Percentiles rank a stretch among this genome's conserved stretches.
These are phyloP conservation scores for Mytilinidion resinicola DNA, from an alignment of 495 filamentous ascomycete genomes.

Conservation along the genomic window DNA sequence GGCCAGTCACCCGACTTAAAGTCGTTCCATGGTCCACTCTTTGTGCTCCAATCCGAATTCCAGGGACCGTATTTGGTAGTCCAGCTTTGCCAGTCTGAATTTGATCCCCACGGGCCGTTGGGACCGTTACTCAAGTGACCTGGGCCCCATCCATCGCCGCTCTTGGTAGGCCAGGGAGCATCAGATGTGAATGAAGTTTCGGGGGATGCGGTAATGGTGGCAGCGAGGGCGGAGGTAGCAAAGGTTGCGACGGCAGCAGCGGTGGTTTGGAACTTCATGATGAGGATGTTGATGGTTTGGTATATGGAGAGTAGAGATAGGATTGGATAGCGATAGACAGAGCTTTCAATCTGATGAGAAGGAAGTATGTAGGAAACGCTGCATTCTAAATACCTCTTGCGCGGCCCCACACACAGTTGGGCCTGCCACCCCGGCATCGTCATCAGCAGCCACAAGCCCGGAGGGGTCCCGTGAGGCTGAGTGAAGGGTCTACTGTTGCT, in stretches of 20 bases:
- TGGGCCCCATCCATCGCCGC: slow-evolving; percentile 8
- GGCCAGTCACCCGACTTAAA: not conserved
- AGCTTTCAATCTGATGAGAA: too few species aligned
- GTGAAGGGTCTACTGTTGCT: not conserved
- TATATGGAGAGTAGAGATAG: not conserved
- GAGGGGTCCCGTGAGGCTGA: slow-evolving; percentile 22
- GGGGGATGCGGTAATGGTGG: slow-evolving; percentile 6
- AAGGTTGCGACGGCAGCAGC: not conserved
- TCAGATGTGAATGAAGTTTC: slow-evolving; percentile 19
- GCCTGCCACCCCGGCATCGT: slow-evolving; percentile 7
- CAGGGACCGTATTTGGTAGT: not conserved
- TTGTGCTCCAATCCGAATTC: not conserved
- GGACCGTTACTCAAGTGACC: slow-evolving; percentile 41
- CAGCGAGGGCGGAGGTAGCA: not conserved
- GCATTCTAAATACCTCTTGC: slow-evolving; percentile 6
- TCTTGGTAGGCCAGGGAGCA: slow-evolving; percentile 12
- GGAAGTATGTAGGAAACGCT: not conserved
- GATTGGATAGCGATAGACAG: not conserved
- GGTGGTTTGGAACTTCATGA: not conserved
- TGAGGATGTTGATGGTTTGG: not conserved
- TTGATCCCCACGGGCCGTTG: slow-evolving; percentile 56
- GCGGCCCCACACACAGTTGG: slow-evolving; percentile 20
- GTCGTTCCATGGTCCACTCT: not conserved
- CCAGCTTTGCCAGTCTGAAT: not conserved
- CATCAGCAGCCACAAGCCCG: slow-evolving; percentile 8